Conservation (phyloP, 345 rosid genomes). For the Alliaria petiolata region DNA sequence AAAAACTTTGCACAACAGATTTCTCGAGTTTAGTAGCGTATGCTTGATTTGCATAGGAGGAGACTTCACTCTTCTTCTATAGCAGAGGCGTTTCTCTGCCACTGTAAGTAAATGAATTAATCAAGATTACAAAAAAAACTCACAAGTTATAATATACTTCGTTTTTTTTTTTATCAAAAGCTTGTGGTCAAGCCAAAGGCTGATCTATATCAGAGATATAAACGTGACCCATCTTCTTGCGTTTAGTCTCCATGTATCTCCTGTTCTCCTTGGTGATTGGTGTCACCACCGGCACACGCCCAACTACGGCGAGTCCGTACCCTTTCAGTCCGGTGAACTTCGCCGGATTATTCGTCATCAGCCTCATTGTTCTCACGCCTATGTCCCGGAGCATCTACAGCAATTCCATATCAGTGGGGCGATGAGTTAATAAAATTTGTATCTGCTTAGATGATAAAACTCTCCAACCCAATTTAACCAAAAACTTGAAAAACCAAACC, state of each 20-base stretch:
- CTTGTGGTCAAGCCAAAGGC: constrained; percentile 40
- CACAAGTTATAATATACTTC: no score
- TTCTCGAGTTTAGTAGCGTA: background rate
- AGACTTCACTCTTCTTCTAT: background rate
- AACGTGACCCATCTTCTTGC: constrained; percentile 81
- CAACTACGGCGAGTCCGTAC: constrained; percentile 76
- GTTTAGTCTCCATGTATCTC: constrained; percentile 77
- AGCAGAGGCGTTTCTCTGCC: background rate
- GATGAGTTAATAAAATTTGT: no score
- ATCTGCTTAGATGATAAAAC: background rate
- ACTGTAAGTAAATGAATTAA: no score
- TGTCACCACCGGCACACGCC: constrained; percentile 78
- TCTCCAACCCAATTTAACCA: background rate
- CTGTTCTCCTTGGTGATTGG: constrained; percentile 76
- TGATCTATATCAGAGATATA: constrained; percentile 66
- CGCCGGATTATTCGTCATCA: constrained; percentile 93
- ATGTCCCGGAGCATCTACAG: constrained; percentile 71
- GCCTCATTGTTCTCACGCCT: constrained; percentile 73
- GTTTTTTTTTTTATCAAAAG: background rate
- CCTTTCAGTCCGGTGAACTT: constrained; percentile 84
- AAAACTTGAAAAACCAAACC: background rate
- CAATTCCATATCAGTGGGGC: no score
- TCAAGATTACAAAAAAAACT: no score
- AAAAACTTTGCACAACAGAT: no score
- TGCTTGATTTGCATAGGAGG: background rate